Base-by-base conservation (phyloP, 805 yeast species). In the Candida maesae region DNA sequence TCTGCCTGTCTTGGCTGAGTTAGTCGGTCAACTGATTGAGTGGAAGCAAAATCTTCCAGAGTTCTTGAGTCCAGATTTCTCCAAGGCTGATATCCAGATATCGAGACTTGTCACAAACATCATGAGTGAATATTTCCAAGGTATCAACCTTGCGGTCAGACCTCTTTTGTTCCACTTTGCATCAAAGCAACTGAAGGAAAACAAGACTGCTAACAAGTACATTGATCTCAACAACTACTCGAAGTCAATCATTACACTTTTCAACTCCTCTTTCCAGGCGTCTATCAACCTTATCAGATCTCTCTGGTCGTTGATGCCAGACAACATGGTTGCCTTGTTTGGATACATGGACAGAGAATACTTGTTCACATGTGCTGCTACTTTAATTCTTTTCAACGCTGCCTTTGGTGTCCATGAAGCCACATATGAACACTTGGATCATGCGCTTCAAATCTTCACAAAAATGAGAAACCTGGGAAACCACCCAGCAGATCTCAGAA, bases 281-380 rank as follows among this genome's bases (percentile, higher is more conserved):
- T 82, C 90, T 0, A 81, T 84, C 35, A 83, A 84, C 55, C 79
- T 89, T 0, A 76, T 84, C 29, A 68, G 86, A 47, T 77, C 84
- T 1, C 64, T 84, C 3, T 84, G 91, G 91, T 79, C 83, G 0
- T 64, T 84, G 35, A 67, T 81, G 56, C 86, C 84, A 0, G 84
- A 81, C 42, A 83, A 82, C 49, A 81, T 82, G 88, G 81, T 84
- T n/a, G 91, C 95, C 1, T 61, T 84, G 33, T 84, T 84, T 63
- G 93, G 95, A 2, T 84, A 86, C 68, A 84, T 84, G 91, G 95
- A 84, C 56, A 69, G 95, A 52, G 95, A 84, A 54, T 84, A 84
- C 55, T 64, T 84, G 18, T 84, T 83, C 59, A 84, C 89, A 0
- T 77, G 90, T 0, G 79, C 90, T 4, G 83, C 85, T 5, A 84